Base-by-base conservation (phyloP, 129 eudicot species). In the Lonicera japonica region DNA sequence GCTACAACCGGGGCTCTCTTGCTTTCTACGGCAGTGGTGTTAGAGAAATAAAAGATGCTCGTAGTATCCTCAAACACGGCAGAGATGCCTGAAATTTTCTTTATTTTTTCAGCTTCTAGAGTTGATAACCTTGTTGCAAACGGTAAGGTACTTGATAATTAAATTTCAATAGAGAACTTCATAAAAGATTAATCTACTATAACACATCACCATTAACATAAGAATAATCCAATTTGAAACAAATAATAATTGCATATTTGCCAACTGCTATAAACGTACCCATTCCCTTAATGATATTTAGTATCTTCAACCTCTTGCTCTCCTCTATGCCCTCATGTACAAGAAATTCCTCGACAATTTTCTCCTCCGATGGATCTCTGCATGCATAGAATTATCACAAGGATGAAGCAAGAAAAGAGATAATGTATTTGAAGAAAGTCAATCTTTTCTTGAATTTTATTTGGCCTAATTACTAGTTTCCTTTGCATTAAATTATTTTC, bases 321-420 rank as follows among this genome's bases (percentile, higher is more conserved):
- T 75, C 75, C 64, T 84, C 84, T 40, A 92, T 15, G 50, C 96
- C 88, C 77, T 92, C 91, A 68, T 71, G 68, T 36, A 52, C 75
- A 51, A 92, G 96, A 79, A 87, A 92, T 45, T 82, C 76, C 77
- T 92, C 95, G 25, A 76, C 91, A 59, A 87, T 65, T 69, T 85
- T 77, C 64, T 77, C 96, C 73, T 92, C 83, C 1, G 91, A 84
- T 68, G 95, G 81, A 78, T 85, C 80, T 67, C 95, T 87, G 65
- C 61, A 71, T 55, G 58, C 14, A 43, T 18, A 69, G 64, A 25
- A 48, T 11, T 12, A 61, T 56, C 72, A 59, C 29, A 74, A 61
- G 20, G 5, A 18, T 36, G 13, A 22, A 36, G 14, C 11, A 23
- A 52, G 57, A 46, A 24, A 63, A 24, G 19, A 58, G 15, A 53